Conservation (phyloP, 2,329 filamentous ascomycete species). For the Aspergillus udagawae region DNA sequence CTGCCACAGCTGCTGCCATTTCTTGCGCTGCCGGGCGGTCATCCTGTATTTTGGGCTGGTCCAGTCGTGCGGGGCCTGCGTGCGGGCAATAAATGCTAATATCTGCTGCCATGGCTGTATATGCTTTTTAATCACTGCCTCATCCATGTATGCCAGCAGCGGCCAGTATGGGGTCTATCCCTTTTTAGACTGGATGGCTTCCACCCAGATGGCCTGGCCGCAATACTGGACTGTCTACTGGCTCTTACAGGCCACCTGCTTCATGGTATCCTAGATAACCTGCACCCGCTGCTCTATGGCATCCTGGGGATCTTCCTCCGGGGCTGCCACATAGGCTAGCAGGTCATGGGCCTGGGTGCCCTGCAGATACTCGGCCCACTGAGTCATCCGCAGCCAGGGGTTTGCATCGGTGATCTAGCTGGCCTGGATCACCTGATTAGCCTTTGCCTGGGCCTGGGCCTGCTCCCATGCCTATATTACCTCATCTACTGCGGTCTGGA, state of each 20-base stretch:
- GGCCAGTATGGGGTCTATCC: not conserved
- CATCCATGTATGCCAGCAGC: not conserved
- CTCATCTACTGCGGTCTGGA: no score
- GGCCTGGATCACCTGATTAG: not conserved
- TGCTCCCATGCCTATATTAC: no score
- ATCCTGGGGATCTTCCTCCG: no score
- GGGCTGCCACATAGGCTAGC: no score
- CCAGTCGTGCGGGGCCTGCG: not conserved
- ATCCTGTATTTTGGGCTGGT: no score
- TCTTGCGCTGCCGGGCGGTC: not conserved
- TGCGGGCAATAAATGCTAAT: not conserved
- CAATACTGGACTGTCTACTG: not conserved
- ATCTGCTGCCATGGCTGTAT: not conserved
- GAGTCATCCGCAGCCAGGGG: not conserved
- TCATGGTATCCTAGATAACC: no score
- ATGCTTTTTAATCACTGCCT: not conserved
- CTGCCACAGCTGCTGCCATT: no score
- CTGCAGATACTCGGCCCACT: no score
- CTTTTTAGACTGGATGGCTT: no score
- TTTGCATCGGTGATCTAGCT: not conserved
- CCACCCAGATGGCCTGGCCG: not conserved
- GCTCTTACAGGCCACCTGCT: no score
- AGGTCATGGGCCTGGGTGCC: no score
- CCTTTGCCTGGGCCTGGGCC: not conserved
- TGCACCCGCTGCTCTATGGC: no score